Percentiles rank a stretch among this genome's conserved stretches.
Evolutionary conservation across 352 stramenopile species (phyloP).

Genomic region (Globisporangium heterothallicum): DNA sequence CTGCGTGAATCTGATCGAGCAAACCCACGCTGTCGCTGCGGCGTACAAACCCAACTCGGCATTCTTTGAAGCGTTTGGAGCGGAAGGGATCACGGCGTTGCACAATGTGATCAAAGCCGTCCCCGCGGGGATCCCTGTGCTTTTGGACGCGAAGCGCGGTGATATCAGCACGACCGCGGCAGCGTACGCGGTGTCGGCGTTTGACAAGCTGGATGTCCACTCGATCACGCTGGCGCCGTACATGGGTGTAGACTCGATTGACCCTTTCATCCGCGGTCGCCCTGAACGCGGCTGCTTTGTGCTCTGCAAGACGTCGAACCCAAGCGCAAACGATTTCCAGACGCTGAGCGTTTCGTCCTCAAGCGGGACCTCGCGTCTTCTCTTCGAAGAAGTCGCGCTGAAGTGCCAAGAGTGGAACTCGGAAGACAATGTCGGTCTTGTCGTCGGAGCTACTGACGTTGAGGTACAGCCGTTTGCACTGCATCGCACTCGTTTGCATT

Average conservation of each 20-base stretch:
- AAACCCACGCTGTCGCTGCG: conserved; percentile 90
- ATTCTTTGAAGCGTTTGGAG: conserved; percentile 96
- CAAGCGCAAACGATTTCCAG: conserved; percentile 95
- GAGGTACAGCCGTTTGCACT: too few relatives aligned
- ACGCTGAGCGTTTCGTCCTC: conserved; percentile 44
- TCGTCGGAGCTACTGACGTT: conserved; percentile 97
- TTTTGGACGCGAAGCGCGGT: conserved; percentile 98
- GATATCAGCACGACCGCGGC: conserved; percentile 98
- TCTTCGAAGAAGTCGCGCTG: conserved; percentile 90
- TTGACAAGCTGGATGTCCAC: conserved; percentile 91
- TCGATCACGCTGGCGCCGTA: conserved; percentile 97
- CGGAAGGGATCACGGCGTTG: conserved; percentile 87
- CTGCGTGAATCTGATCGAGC: conserved; percentile 93
- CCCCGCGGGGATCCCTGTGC: conserved; percentile 90
- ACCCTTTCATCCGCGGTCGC: conserved; percentile 91
- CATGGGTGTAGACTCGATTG: conserved; percentile 98
- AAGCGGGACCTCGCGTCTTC: conserved; percentile 22
- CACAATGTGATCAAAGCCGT: conserved; percentile 87
- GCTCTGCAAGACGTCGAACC: conserved; percentile 99
- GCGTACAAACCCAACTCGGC: conserved; percentile 99
- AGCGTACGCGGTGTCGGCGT: conserved; percentile 94
- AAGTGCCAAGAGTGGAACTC: conserved; percentile 88
- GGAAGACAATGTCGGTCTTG: conserved; percentile 92
- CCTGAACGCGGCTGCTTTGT: conserved; percentile 94
- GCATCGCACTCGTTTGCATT: too few relatives aligned